A percentile compares a stretch with the other conserved stretches of the same genome.
Conservation (phyloP, 768 basidiomycete genomes). For the Polyporus arcularius region DNA sequence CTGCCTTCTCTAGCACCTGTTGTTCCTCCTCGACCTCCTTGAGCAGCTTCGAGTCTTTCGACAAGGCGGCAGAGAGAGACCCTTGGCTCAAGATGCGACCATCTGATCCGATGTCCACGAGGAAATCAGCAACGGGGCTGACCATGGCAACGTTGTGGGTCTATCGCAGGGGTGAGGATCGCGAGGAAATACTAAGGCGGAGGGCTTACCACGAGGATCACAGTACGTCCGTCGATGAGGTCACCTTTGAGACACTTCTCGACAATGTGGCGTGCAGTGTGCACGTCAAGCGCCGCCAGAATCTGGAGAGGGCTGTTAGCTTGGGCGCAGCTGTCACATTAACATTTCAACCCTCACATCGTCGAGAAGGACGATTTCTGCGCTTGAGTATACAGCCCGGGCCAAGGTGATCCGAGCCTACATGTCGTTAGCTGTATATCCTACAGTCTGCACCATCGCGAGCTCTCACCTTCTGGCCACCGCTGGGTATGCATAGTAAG, state of each 20-base stretch:
- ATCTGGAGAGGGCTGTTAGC: slow-evolving; percentile 19
- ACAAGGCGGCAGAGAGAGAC: slow-evolving; percentile 45
- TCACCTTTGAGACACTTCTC: slow-evolving; percentile 46
- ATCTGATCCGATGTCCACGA: slow-evolving; percentile 52
- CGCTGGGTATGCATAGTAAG: slow-evolving; percentile 23
- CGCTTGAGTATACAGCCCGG: slow-evolving; percentile 40
- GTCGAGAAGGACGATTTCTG: slow-evolving; percentile 41
- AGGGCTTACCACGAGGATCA: slow-evolving; percentile 51
- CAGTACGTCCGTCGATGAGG: slow-evolving; percentile 44
- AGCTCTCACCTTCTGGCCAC: slow-evolving; percentile 44
- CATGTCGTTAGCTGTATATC: too few species aligned
- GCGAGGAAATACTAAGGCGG: too few species aligned
- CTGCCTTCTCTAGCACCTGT: slow-evolving; percentile 21
- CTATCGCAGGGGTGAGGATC: slow-evolving; percentile 35
- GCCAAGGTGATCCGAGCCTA: slow-evolving; percentile 41
- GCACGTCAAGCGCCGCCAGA: slow-evolving; percentile 50
- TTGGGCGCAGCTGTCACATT: too few species aligned
- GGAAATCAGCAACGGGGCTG: slow-evolving; percentile 50
- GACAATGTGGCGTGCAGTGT: slow-evolving; percentile 50
- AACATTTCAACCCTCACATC: slow-evolving; percentile 28
- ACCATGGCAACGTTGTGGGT: slow-evolving; percentile 54
- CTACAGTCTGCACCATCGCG: not conserved
- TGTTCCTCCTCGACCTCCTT: slow-evolving; percentile 25
- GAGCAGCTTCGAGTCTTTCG: slow-evolving; percentile 35
- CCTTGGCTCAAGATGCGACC: slow-evolving; percentile 51